These are phyloP conservation scores for Coemansia erecta DNA, from an alignment of 192 early-diverging fungal species.

Conservation along the genomic window DNA sequence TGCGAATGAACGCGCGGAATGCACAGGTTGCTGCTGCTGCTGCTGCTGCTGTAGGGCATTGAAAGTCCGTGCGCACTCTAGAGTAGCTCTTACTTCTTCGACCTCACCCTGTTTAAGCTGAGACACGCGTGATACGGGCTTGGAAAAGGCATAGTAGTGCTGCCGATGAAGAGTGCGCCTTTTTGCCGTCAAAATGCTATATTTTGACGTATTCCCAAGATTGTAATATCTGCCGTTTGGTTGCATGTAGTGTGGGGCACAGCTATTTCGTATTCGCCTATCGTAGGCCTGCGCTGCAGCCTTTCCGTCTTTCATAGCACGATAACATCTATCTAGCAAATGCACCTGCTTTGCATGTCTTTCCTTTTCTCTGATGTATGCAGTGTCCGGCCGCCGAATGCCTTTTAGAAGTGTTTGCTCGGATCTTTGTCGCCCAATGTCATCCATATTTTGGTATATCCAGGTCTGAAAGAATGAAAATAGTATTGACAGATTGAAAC, in stretches of 20 bases:
- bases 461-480: too few species aligned
- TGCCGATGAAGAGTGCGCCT: neutral
- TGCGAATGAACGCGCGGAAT: too few species aligned
- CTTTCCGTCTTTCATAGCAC: slow-evolving; percentile 2
- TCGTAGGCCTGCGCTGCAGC: neutral
- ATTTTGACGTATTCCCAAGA: neutral
- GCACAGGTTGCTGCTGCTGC: too few species aligned
- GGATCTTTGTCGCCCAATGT: too few species aligned
- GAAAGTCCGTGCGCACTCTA: slow-evolving; percentile 1
- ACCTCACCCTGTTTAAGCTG: neutral
- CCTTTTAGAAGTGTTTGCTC: too few species aligned
- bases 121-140: neutral
- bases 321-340: slow-evolving; percentile 2
- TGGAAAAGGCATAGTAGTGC: neutral
- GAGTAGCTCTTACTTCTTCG: neutral
- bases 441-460: too few species aligned
- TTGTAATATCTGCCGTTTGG: too few species aligned
- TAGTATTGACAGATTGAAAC: too few species aligned
- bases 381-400: too few species aligned
- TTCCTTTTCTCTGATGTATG: neutral
- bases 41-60: neutral
- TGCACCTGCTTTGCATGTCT: neutral
- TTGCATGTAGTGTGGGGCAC: too few species aligned
- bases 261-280: neutral
- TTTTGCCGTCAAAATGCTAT: neutral